phyloP scores from a whole-genome alignment of 2,329 filamentous ascomycete species.

The Hypoxylon sp. region DNA sequence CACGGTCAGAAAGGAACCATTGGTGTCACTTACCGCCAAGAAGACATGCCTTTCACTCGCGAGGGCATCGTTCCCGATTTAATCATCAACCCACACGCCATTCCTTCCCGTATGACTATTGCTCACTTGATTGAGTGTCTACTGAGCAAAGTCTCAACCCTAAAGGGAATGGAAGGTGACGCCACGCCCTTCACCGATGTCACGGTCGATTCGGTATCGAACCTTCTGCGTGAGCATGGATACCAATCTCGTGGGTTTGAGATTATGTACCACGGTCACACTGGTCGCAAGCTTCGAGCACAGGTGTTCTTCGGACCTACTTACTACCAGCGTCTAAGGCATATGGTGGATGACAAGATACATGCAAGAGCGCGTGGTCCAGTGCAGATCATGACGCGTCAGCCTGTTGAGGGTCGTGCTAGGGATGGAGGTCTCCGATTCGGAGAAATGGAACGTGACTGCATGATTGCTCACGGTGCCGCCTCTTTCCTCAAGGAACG shows the following conservation, averaged over 20 bases:
- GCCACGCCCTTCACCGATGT: slow-evolving; percentile 98
- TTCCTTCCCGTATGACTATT: slow-evolving; percentile 99
- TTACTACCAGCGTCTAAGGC: slow-evolving; percentile 97
- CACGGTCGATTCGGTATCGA: slow-evolving; percentile 93
- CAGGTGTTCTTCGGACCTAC: slow-evolving; percentile 98
- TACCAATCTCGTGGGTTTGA: slow-evolving; percentile 98
- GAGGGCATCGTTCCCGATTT: slow-evolving; percentile 95
- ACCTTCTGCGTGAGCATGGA: slow-evolving; percentile 86
- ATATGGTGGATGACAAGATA: slow-evolving; percentile 99
- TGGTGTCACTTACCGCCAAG: slow-evolving; percentile 96
- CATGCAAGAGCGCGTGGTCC: slow-evolving; percentile 98
- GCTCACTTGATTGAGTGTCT: slow-evolving; percentile 99
- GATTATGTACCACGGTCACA: slow-evolving; percentile 99
- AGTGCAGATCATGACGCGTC: slow-evolving; percentile 95
- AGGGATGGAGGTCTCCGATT: slow-evolving; percentile 98
- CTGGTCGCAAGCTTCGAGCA: slow-evolving; percentile 90
- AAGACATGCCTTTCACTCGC: slow-evolving; percentile 98
- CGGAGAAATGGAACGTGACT: slow-evolving; percentile 99
- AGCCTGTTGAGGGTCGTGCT: slow-evolving; percentile 98
- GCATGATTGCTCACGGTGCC: slow-evolving; percentile 99
- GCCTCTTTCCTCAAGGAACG: slow-evolving; percentile 97
- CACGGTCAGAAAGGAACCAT: slow-evolving; percentile 99
- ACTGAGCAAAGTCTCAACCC: slow-evolving; percentile 92
- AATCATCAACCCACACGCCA: slow-evolving; percentile 99
- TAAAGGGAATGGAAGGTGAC: slow-evolving; percentile 96